These are phyloP conservation scores for Daucus carota DNA, from an alignment of 129 eudicot species.

Conservation along the genomic window DNA sequence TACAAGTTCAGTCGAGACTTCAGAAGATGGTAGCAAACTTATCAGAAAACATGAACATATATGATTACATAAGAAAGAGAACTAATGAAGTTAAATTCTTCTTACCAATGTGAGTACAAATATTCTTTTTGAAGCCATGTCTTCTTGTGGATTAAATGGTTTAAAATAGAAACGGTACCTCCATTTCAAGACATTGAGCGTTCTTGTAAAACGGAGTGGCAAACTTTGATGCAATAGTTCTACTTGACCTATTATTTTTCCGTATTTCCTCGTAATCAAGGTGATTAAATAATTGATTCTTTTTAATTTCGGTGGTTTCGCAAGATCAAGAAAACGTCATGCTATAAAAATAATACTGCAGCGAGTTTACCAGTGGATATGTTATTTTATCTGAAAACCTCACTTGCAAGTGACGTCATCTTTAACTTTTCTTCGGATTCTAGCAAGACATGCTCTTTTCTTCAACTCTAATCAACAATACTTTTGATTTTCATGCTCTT, in stretches of 20 bases:
- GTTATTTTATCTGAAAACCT: background rate
- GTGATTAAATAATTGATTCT: background rate
- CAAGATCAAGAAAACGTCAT: background rate
- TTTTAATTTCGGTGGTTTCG: background rate
- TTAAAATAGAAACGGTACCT: background rate
- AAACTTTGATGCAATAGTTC: background rate
- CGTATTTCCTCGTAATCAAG: background rate
- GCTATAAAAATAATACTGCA: background rate
- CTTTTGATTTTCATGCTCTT: constrained; percentile 18
- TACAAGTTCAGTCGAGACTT: too few species aligned
- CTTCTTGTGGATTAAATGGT: constrained; percentile 10
- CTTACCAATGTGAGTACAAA: constrained; percentile 24
- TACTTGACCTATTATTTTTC: background rate
- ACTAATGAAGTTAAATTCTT: background rate
- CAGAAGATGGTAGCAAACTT: too few species aligned
- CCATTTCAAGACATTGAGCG: background rate
- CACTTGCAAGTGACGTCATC: constrained; percentile 12
- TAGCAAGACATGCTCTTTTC: constrained; percentile 9
- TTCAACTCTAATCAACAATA: constrained; percentile 24
- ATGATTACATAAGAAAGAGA: constrained; percentile 13
- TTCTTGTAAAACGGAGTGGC: background rate
- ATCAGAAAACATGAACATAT: background rate
- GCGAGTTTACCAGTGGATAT: background rate
- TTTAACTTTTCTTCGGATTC: background rate
- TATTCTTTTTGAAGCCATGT: constrained; percentile 21